Conservation (phyloP, 2,329 filamentous ascomycete genomes). For the Hymenoscyphus infarciens region DNA sequence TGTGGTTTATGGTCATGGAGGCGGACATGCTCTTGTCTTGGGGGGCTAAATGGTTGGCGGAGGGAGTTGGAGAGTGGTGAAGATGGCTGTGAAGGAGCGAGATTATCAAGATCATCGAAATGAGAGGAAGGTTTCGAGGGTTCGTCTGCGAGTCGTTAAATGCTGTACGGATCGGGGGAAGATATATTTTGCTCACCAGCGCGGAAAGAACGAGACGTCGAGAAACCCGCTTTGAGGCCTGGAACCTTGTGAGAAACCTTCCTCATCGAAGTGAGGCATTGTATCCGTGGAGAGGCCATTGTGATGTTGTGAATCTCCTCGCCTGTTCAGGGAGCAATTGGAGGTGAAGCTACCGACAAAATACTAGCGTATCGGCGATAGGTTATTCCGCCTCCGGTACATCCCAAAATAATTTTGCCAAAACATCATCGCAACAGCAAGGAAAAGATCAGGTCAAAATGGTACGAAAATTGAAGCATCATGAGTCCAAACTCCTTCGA, state of each 20-base stretch:
- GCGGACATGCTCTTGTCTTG: background rate
- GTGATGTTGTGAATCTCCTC: background rate
- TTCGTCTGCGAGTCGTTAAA: background rate
- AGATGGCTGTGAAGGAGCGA: background rate
- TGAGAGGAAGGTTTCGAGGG: background rate
- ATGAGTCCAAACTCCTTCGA: constrained; percentile 89
- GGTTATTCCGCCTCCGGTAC: constrained; percentile 18
- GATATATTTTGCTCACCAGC: constrained; percentile 23
- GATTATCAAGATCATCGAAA: background rate
- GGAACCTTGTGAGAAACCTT: constrained; percentile 14
- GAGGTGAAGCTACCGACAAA: constrained; percentile 10
- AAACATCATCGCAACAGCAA: background rate
- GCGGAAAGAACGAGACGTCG: constrained; percentile 23
- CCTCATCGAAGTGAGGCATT: constrained; percentile 30
- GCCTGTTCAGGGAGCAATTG: background rate
- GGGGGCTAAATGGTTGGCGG: background rate
- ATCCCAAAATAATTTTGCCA: constrained; percentile 22
- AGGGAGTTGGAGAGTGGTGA: background rate
- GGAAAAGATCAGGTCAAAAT: constrained; percentile 47
- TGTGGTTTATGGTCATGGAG: background rate
- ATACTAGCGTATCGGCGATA: constrained; percentile 20
- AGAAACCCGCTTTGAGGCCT: constrained; percentile 25
- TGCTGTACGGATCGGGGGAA: background rate
- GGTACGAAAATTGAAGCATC: constrained; percentile 94
- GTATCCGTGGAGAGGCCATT: constrained; percentile 32